Percentiles rank a stretch among this genome's conserved stretches.
These are phyloP conservation scores for Collybiopsis confluens DNA, from an alignment of 768 basidiomycete genomes.

Conservation along the genomic window DNA sequence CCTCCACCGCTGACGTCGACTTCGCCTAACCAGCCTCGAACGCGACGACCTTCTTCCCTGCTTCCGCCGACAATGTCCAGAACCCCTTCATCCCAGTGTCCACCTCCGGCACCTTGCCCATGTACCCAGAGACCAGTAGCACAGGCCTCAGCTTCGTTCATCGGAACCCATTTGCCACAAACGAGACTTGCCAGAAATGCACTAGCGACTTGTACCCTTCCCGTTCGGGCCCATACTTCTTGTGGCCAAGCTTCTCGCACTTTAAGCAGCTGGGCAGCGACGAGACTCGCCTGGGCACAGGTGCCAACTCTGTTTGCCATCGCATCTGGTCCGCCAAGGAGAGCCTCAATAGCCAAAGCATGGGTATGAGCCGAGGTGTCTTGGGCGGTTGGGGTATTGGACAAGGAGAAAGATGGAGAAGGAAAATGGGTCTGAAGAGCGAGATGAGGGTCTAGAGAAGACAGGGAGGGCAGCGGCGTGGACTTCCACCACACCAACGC, in stretches of 20 bases:
- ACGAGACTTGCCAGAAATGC: constrained; percentile 70
- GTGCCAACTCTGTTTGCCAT: constrained; percentile 77
- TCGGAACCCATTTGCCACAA: constrained; percentile 65
- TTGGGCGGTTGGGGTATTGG: constrained; percentile 71
- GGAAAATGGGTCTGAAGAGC: constrained; percentile 68
- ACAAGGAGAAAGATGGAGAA: constrained; percentile 61
- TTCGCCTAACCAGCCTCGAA: constrained; percentile 80
- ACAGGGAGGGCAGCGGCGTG: constrained; percentile 66
- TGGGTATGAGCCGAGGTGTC: constrained; percentile 81
- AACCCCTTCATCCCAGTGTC: constrained; percentile 76
- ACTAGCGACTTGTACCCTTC: constrained; percentile 72
- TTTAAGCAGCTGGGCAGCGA: constrained; percentile 72
- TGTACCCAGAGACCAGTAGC: constrained; percentile 79
- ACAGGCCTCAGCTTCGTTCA: constrained; percentile 75
- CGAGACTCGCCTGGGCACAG: constrained; percentile 62
- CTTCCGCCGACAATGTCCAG: constrained; percentile 77
- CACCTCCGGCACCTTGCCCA: constrained; percentile 37
- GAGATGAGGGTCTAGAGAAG: constrained; percentile 67
- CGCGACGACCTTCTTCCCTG: constrained; percentile 65
- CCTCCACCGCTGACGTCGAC: constrained; percentile 68
- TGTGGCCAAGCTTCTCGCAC: constrained; percentile 75
- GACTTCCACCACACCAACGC: constrained; percentile 89
- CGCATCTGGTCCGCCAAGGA: constrained; percentile 72
- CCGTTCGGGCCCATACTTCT: constrained; percentile 77
- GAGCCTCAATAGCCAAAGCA: constrained; percentile 68